Conservation (phyloP, 1,284 basidiomycete genomes). For the Cryptococcus sp. region DNA sequence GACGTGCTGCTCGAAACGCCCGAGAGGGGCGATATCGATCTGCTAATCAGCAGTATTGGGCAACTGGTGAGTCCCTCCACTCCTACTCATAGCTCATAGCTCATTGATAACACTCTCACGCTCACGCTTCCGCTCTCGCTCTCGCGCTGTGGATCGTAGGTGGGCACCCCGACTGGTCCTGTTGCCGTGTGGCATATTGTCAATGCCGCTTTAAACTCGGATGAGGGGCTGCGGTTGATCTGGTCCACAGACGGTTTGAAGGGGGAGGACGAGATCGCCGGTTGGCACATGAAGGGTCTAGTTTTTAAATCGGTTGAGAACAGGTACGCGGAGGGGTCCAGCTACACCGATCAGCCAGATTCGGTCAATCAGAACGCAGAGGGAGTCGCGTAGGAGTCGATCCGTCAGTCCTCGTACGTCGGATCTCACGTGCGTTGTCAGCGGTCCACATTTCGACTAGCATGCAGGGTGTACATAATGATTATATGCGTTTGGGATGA, state of each 20-base stretch:
- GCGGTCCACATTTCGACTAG: too few species aligned
- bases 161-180: not conserved
- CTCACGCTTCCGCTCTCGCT: too few species aligned
- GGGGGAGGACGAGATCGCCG: conserved; percentile 16
- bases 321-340: not conserved
- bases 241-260: conserved; percentile 13
- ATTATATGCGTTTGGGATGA: too few species aligned
- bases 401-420: too few species aligned
- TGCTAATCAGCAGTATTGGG: conserved; percentile 4
- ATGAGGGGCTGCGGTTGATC: conserved; percentile 22
- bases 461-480: too few species aligned
- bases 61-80: conserved; percentile 5
- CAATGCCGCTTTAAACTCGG: conserved; percentile 17
- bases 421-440: too few species aligned
- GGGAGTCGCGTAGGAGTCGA: too few species aligned
- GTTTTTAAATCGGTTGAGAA: conserved; percentile 15
- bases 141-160: too few species aligned
- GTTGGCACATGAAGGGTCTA: conserved; percentile 21
- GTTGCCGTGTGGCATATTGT: conserved; percentile 20
- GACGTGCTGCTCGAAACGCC: conserved; percentile 19
- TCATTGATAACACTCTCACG: too few species aligned
- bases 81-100: too few species aligned
- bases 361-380: too few species aligned
- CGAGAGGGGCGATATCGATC: conserved; percentile 14
- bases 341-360: not conserved